These are phyloP conservation scores for Lentinula boryana DNA, from an alignment of 768 basidiomycete species.

Conservation along the genomic window DNA sequence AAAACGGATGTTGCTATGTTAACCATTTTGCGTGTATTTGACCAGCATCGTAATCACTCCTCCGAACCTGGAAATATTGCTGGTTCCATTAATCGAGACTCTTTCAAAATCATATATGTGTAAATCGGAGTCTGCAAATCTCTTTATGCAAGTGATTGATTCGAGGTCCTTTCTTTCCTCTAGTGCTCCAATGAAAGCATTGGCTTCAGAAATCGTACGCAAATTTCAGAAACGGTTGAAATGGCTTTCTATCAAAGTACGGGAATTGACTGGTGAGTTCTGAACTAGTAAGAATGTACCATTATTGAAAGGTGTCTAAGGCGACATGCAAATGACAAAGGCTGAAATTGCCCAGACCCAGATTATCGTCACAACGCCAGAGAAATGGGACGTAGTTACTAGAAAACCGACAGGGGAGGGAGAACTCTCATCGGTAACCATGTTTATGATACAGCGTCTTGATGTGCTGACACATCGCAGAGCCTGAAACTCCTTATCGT, in stretches of 20 bases:
- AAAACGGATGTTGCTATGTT: conserved; percentile 99
- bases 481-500: conserved; percentile 92
- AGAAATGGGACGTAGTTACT: conserved; percentile 99
- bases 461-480: conserved; percentile 30
- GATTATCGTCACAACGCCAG: conserved; percentile 97
- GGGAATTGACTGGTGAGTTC: conserved; percentile 78
- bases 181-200: conserved; percentile 97
- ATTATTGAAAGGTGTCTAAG: conserved; percentile 20
- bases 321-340: conserved; percentile 97
- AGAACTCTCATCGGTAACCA: conserved; percentile 82
- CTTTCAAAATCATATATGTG: conserved; percentile 98
- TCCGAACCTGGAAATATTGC: conserved; percentile 27
- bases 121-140: conserved; percentile 23
- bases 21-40: conserved; percentile 81
- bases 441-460: not conserved
- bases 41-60: conserved; percentile 48
- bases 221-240: conserved; percentile 86
- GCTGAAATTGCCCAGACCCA: conserved; percentile 93
- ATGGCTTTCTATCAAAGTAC: conserved; percentile 83
- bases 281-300: not conserved
- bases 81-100: conserved; percentile 53
- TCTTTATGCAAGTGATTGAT: not conserved
- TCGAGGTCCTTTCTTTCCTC: not conserved
- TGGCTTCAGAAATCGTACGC: conserved; percentile 91
- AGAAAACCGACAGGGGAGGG: conserved; percentile 96